Evolutionary conservation across 768 basidiomycete genomes (phyloP), one percentile per base, ranked within the genome.

Genomic region (Boletus bicolor): DNA sequence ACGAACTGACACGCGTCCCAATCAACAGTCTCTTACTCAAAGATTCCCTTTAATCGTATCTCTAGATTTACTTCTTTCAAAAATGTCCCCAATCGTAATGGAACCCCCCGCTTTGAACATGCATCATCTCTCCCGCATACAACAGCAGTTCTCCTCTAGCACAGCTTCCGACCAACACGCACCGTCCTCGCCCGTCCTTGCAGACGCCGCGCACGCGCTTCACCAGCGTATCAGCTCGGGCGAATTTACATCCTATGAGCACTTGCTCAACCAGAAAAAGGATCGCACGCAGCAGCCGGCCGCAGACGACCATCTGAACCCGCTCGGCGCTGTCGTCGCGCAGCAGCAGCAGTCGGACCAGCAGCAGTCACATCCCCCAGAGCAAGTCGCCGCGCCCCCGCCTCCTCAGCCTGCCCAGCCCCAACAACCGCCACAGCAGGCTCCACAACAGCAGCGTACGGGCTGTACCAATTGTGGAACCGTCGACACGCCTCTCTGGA

Each of bases 401-500:
- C 19, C 19, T 19, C 71, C 56, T 24, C 66, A 64, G 56, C 53
- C 65, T 44, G 54, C 57, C 28, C 68, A 64, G 39, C 43, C 57
- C 3, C 68, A 60, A 7, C 62, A 62, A 37, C 64, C 52, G n/a
- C 42, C 49, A 36, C 70, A 68, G 59, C 68, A 66, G 45, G 58
- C 63, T 44, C 58, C 65, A 53, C 79, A 56, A 63, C 75, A 77
- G 44, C 73, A 79, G 34, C 77, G 79, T 34, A 69, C 67, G 7
- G 62, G 67, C 53, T 91, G 89, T 69, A 77, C 83, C 38, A 89
- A 89, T 71, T 91, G 92, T 73, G 84, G 84, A 17, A 86, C 87
- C n/a, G 75, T 79, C 6, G 80, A 83, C 59, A 91, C 90, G 53
- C 91, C 91, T 36, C 82, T 93, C 28, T 93, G 92, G 92, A 77